A percentile compares a stretch with the other conserved stretches of the same genome.
Conservation (phyloP, 495 filamentous ascomycete species). For the Hyaloscypha hepaticicola region DNA sequence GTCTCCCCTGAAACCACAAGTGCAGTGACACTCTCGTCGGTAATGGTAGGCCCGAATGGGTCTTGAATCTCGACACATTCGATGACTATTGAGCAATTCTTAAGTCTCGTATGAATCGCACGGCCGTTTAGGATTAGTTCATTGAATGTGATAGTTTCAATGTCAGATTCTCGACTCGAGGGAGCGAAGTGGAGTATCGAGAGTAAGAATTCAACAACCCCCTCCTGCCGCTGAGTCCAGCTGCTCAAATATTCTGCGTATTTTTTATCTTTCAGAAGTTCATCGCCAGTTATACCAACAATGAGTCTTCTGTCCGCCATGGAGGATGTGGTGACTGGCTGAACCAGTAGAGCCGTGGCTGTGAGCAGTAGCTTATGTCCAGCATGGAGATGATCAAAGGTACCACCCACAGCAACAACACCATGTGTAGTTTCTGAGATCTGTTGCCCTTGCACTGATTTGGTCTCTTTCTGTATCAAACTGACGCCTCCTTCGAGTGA, state of each 20-base stretch:
- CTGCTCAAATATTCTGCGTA: constrained; percentile 74
- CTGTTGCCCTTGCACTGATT: constrained; percentile 26
- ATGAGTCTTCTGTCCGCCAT: constrained; percentile 54
- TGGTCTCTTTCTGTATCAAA: constrained; percentile 31
- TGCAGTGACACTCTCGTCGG: constrained; percentile 72
- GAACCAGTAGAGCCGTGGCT: constrained; percentile 71
- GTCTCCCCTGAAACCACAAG: constrained; percentile 92
- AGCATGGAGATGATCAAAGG: constrained; percentile 93
- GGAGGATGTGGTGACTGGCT: constrained; percentile 44
- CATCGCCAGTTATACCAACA: constrained; percentile 86
- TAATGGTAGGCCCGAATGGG: constrained; percentile 88
- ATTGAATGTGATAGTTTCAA: constrained; percentile 32
- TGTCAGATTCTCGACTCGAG: constrained; percentile 34
- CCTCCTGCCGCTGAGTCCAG: constrained; percentile 69
- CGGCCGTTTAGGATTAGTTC: constrained; percentile 25
- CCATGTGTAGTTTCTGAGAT: constrained; percentile 25
- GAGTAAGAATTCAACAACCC: constrained; percentile 68
- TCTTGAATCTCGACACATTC: constrained; percentile 84
- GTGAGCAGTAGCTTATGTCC: constrained; percentile 95
- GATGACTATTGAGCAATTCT: constrained; percentile 48
- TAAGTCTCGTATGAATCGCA: constrained; percentile 41
- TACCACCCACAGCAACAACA: constrained; percentile 81
- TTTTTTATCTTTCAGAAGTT: constrained; percentile 83
- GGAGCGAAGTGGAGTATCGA: constrained; percentile 58
- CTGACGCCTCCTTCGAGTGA: constrained; percentile 49